A percentile compares a stretch with the other conserved stretches of the same genome.
Evolutionary conservation across 2,329 filamentous ascomycete species (phyloP).

Genomic region (Ambrosiella cleistominuta): DNA sequence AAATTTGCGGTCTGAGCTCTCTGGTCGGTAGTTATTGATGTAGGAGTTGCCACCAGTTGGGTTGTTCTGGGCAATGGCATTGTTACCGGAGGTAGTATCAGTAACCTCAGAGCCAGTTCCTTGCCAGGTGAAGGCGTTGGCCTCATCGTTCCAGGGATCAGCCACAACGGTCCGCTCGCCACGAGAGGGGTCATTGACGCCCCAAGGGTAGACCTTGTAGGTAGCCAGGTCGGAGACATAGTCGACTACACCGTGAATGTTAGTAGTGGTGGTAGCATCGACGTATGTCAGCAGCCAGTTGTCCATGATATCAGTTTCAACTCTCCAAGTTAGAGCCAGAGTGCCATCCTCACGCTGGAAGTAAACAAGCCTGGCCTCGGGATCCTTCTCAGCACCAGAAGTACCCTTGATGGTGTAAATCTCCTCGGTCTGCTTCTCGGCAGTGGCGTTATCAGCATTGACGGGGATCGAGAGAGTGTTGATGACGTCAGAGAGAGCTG

Average conservation of each 20-base stretch:
- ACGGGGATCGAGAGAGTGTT: conserved; percentile 20
- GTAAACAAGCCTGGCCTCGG: conserved; percentile 38
- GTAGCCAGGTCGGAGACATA: conserved; percentile 35
- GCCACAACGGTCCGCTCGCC: conserved; percentile 26
- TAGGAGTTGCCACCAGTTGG: conserved; percentile 24
- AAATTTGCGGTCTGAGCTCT: conserved; percentile 26
- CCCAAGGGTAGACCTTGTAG: conserved; percentile 40
- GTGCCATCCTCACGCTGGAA: conserved; percentile 29
- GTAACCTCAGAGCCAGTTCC: conserved; percentile 29
- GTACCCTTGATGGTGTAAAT: conserved; percentile 28
- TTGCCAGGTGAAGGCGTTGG: conserved; percentile 37
- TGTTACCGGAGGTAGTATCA: conserved; percentile 40
- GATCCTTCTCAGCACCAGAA: conserved; percentile 31
- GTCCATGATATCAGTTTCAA: conserved; percentile 38
- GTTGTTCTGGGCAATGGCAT: conserved; percentile 37
- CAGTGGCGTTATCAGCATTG: conserved; percentile 17
- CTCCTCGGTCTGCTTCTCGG: conserved; percentile 18
- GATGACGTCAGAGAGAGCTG: conserved; percentile 26
- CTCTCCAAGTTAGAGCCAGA: conserved; percentile 35
- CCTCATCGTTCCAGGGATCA: conserved; percentile 29
- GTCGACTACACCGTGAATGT: conserved; percentile 37
- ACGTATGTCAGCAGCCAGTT: conserved; percentile 45
- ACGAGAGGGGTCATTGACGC: conserved; percentile 34
- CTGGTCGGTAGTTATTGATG: conserved; percentile 28
- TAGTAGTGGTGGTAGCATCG: conserved; percentile 28